Conservation (phyloP, 169 alveolate genomes). For the Eimeria sp. region DNA sequence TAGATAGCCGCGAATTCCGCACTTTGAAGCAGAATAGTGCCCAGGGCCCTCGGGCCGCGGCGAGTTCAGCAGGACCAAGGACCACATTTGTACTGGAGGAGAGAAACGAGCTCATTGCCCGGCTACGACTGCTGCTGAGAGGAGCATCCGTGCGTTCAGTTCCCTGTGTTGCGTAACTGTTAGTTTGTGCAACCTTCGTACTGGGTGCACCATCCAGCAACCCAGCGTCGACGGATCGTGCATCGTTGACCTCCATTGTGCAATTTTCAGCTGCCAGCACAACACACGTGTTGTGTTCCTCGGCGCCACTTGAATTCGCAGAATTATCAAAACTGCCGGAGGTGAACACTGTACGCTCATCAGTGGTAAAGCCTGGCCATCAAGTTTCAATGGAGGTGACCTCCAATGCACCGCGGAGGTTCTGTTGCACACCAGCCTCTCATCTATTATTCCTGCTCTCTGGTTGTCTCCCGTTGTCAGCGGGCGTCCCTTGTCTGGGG, state of each 20-base stretch:
- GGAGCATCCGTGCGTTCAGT: conserved; percentile 63
- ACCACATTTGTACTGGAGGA: conserved; percentile 46
- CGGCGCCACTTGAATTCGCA: background rate
- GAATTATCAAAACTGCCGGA: background rate
- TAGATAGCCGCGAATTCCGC: conserved; percentile 36
- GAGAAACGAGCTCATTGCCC: conserved; percentile 55
- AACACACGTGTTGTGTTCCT: background rate
- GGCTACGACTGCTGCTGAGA: conserved; percentile 72
- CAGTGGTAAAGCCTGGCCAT: background rate
- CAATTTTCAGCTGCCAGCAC: background rate
- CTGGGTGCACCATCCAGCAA: background rate
- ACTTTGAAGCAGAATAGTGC: conserved; percentile 67
- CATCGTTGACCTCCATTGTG: conserved; percentile 1
- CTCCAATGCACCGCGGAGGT: background rate
- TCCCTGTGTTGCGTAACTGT: conserved; percentile 59
- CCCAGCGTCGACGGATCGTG: background rate
- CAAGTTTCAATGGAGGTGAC: background rate
- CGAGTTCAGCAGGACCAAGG: conserved; percentile 5
- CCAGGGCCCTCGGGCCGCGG: conserved; percentile 64
- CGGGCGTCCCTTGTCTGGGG: conserved; percentile 6
- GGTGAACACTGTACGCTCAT: background rate
- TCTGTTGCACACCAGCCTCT: background rate
- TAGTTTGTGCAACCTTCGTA: background rate
- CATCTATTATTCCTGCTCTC: background rate
- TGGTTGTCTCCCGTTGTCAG: background rate